Evolutionary conservation across 306 rosid genomes (phyloP).

Genomic region (Pterocarpus santalinus): DNA sequence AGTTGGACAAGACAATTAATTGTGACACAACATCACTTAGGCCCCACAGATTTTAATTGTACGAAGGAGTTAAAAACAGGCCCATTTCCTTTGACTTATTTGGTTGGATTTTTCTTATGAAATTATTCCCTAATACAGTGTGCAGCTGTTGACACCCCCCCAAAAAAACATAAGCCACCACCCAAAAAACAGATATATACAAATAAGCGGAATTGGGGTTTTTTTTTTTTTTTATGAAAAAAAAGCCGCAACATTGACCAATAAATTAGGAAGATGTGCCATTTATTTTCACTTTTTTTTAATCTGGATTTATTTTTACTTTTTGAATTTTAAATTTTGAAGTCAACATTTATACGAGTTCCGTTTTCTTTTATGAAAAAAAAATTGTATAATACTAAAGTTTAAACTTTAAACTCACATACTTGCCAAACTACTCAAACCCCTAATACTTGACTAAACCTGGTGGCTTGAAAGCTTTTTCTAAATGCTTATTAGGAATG

Average conservation of each 20-base stretch:
- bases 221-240: too few relatives aligned
- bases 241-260: too few relatives aligned
- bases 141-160: too few relatives aligned
- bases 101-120: not conserved
- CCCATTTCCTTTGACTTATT: slow-evolving; percentile 30
- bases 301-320: not conserved
- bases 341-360: not conserved
- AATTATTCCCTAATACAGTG: not conserved
- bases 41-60: slow-evolving; percentile 31
- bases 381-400: too few relatives aligned
- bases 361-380: not conserved
- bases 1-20: slow-evolving; percentile 24
- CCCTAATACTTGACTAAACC: too few relatives aligned
- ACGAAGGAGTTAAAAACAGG: not conserved
- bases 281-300: not conserved
- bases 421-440: too few relatives aligned
- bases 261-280: not conserved
- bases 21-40: slow-evolving; percentile 9
- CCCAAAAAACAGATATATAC: too few relatives aligned
- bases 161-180: too few relatives aligned
- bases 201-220: too few relatives aligned
- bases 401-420: too few relatives aligned
- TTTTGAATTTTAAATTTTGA: not conserved
- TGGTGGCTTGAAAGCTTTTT: too few relatives aligned
- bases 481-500: too few relatives aligned